A percentile compares a stretch with the other conserved stretches of the same genome.
Evolutionary conservation across 169 alveolate genomes (phyloP).

Genomic region (Cryptosporidium bovis): DNA sequence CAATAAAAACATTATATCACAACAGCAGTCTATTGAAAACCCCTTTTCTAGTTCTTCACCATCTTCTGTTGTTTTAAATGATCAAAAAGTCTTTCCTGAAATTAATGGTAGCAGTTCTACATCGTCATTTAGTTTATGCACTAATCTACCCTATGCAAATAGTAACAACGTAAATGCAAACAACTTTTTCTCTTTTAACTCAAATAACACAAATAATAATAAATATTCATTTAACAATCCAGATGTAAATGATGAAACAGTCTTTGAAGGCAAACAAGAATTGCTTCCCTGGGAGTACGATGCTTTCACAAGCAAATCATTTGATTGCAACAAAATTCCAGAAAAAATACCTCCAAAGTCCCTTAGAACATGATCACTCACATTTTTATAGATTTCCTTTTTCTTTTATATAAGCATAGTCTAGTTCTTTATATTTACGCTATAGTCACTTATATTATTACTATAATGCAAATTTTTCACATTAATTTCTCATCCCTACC

Average conservation of each 20-base stretch:
- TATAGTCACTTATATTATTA: too few species aligned
- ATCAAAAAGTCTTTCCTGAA: too few species aligned
- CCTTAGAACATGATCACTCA: constrained; percentile 5
- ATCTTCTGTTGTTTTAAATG: background rate
- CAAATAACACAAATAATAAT: background rate
- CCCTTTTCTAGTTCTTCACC: background rate
- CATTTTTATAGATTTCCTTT: too few species aligned
- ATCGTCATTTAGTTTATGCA: too few species aligned
- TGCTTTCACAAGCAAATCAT: constrained; percentile 19
- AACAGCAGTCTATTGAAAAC: too few species aligned
- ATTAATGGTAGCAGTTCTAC: too few species aligned
- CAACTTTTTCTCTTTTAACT: too few species aligned
- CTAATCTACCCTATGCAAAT: background rate
- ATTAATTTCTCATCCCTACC: too few species aligned
- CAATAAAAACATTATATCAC: too few species aligned
- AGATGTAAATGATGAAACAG: constrained; percentile 12
- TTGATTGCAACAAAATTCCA: constrained; percentile 49
- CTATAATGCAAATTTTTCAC: too few species aligned
- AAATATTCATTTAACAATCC: constrained; percentile 33
- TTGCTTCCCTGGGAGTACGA: constrained; percentile 36
- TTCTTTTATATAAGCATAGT: too few species aligned
- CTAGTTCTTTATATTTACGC: too few species aligned
- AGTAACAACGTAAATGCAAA: background rate
- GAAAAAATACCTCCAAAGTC: constrained; percentile 67
- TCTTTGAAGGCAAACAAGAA: background rate